These are phyloP conservation scores for Populus davidiana DNA, from an alignment of 345 rosid genomes.

Conservation along the genomic window DNA sequence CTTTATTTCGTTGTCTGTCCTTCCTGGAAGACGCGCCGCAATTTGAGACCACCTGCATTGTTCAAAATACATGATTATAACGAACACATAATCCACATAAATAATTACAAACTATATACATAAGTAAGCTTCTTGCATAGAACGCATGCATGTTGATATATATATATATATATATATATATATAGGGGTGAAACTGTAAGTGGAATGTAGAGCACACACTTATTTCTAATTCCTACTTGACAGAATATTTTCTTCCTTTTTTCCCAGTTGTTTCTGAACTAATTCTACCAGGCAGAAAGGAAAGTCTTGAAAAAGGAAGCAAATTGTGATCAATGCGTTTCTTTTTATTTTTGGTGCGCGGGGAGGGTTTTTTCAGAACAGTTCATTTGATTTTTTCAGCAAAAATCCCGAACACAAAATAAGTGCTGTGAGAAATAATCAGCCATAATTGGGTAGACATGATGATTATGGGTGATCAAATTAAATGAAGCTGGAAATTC, in stretches of 20 bases:
- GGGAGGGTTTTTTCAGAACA: not conserved
- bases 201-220: not conserved
- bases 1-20: slow-evolving; percentile 90
- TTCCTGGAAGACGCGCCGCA: slow-evolving; percentile 86
- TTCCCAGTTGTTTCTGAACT: no score
- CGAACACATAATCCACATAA: not conserved
- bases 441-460: not conserved
- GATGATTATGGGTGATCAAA: not conserved
- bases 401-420: not conserved
- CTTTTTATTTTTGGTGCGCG: not conserved
- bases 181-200: not conserved
- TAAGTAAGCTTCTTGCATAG: no score
- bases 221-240: not conserved
- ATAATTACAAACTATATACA: not conserved
- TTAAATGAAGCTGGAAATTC: not conserved
- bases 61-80: not conserved
- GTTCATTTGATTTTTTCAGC: not conserved
- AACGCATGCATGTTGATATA: not conserved
- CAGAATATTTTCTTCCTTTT: not conserved
- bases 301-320: no score
- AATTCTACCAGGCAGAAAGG: no score
- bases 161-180: no score
- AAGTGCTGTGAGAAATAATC: not conserved
- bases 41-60: slow-evolving; percentile 82
- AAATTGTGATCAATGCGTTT: not conserved